Conservation (phyloP, 1,139 yeast species). For the Magnusiomyces magnusii region DNA sequence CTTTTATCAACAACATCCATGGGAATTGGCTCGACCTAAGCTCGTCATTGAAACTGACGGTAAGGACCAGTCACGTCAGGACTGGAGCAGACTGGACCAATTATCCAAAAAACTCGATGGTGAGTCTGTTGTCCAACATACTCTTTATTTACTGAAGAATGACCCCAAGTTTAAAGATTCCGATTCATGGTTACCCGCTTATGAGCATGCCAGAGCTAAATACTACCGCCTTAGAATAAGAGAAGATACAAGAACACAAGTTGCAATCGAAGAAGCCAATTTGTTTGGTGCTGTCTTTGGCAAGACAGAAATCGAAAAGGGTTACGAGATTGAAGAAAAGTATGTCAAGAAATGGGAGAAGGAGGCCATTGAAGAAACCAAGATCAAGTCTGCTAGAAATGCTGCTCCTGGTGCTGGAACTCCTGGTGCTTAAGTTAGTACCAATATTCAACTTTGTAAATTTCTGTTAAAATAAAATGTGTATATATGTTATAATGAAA, state of each 20-base stretch:
- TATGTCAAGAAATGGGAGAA: constrained; percentile 65
- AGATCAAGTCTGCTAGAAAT: constrained; percentile 23
- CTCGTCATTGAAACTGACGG: constrained; percentile 69
- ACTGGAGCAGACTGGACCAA: constrained; percentile 79
- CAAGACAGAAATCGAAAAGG: constrained; percentile 54
- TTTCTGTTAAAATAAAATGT: neutral
- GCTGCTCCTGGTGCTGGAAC: constrained; percentile 14
- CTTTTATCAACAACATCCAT: constrained; percentile 91
- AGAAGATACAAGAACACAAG: constrained; percentile 67
- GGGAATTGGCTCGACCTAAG: constrained; percentile 97
- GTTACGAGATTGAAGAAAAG: constrained; percentile 63
- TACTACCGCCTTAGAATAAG: constrained; percentile 80
- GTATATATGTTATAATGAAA: neutral
- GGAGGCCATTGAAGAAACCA: constrained; percentile 44
- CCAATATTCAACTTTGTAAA: neutral
- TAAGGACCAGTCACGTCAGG: constrained; percentile 43
- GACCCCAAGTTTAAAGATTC: constrained; percentile 31
- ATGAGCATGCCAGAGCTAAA: constrained; percentile 80
- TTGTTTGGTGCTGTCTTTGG: constrained; percentile 79
- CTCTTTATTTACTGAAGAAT: constrained; percentile 56
- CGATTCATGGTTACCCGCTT: constrained; percentile 52
- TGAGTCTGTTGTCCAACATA: constrained; percentile 89
- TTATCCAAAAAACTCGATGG: constrained; percentile 73
- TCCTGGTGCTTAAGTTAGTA: neutral
- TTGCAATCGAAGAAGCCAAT: constrained; percentile 73